A percentile compares a stretch with the other conserved stretches of the same genome.
phyloP scores from a whole-genome alignment of 2,329 filamentous ascomycete species.

The Ophiostoma pallidulum region DNA sequence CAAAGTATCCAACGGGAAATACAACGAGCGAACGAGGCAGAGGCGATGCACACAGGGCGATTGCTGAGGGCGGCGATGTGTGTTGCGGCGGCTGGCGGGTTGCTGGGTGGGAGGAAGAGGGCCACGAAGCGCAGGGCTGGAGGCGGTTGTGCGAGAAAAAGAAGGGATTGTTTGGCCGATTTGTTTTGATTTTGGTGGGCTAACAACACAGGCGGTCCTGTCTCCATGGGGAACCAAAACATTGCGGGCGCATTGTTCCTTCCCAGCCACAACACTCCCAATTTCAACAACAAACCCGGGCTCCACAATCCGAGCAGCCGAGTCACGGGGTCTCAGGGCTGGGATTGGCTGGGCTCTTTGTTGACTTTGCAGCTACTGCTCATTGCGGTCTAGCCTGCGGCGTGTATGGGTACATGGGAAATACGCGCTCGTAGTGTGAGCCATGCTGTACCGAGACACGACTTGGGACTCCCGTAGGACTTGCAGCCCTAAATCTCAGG shows the following conservation, averaged over 20 bases:
- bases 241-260: slow-evolving; percentile 10
- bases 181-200: slow-evolving; percentile 21
- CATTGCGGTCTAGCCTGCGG: background rate
- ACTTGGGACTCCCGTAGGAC: no score
- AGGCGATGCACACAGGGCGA: slow-evolving; percentile 1
- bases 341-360: slow-evolving; percentile 4
- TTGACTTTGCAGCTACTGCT: background rate
- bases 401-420: background rate
- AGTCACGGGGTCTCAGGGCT: slow-evolving; percentile 5
- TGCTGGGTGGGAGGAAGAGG: slow-evolving; percentile 2
- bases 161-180: slow-evolving; percentile 17
- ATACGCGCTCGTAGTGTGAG: no score
- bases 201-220: slow-evolving; percentile 15
- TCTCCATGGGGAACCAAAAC: slow-evolving; percentile 21
- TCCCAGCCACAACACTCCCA: slow-evolving; percentile 8
- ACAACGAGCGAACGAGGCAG: background rate
- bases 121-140: slow-evolving; percentile 7
- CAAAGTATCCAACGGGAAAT: slow-evolving; percentile 12
- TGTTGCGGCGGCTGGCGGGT: slow-evolving; percentile 6
- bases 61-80: background rate
- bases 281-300: background rate
- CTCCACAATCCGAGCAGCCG: slow-evolving; percentile 6
- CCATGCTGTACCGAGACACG: no score
- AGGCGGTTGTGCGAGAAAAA: slow-evolving; percentile 5
- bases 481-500: background rate